A percentile compares a stretch with the other conserved stretches of the same genome.
Conservation (phyloP, 176 grass and related monocot species). For the Lolium rigidum region DNA sequence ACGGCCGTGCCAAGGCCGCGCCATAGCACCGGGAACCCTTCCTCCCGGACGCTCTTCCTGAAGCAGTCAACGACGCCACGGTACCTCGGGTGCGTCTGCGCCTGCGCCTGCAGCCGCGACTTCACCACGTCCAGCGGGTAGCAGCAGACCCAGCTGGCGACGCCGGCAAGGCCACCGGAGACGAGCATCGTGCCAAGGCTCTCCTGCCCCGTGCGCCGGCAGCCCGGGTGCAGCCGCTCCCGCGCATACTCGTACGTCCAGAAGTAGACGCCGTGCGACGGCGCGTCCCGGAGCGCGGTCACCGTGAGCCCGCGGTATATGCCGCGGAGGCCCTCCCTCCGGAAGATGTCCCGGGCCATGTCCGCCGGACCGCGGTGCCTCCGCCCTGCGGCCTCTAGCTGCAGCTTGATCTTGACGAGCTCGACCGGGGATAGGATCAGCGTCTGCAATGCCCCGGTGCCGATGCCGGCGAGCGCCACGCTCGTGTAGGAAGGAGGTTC, state of each 20-base stretch:
- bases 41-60: conserved; percentile 77
- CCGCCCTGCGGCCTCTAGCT: conserved; percentile 53
- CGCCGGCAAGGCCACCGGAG: conserved; percentile 83
- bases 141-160: conserved; percentile 93
- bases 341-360: conserved; percentile 67
- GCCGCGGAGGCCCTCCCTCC: conserved; percentile 65
- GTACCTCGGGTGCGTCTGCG: conserved; percentile 53
- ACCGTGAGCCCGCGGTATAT: conserved; percentile 80
- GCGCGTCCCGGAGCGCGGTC: conserved; percentile 87
- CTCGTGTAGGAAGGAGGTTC: conserved; percentile 75
- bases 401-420: conserved; percentile 91
- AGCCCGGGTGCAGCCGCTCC: conserved; percentile 82
- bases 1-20: conserved; percentile 90
- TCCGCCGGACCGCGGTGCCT: conserved; percentile 54
- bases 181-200: conserved; percentile 83
- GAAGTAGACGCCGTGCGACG: conserved; percentile 97
- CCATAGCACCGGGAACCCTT: conserved; percentile 83
- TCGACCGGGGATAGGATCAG: conserved; percentile 84
- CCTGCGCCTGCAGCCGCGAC: conserved; percentile 90
- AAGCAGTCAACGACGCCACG: conserved; percentile 83
- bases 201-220: conserved; percentile 62
- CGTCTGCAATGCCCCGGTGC: conserved; percentile 78
- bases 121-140: conserved; percentile 98
- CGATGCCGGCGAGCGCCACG: conserved; percentile 78
- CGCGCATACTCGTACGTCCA: conserved; percentile 83